Evolutionary conservation across 768 basidiomycete species (phyloP), one percentile per base, ranked within the genome.

Genomic region (Phanerochaete carnosa): DNA sequence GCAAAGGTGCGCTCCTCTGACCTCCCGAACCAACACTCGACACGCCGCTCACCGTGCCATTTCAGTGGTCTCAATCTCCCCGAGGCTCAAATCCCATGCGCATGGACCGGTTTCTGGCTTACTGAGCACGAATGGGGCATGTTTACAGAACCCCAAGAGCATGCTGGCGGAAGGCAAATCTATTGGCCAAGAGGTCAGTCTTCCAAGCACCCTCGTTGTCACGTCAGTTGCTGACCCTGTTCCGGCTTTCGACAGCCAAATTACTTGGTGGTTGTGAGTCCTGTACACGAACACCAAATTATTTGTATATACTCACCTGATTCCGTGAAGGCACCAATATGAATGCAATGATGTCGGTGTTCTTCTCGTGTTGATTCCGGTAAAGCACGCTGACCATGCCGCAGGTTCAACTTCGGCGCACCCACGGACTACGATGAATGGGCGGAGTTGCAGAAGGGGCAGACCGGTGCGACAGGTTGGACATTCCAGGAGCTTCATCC

Each of bases 351-450:
- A 77, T 83, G 80, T 77, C 53, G 37, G 72, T 13, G 9, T 9
- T 4, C 22, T 13, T 30, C n/a, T 29, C 5, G 51, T 4, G 51
- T n/a, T n/a, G n/a, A n/a, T n/a, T n/a, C n/a, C n/a, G n/a, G 51
- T 12, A 2, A 6, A 12, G 37, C n/a, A 3, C 22, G 26, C 51
- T 52, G 9, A 52, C 6, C 2, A 13, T 29, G 9, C 15, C 45
- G 19, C 54, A 76, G 75, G 50, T 74, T 68, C 45, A 88, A 90
- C 16, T 83, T 81, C 28, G 86, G 86, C 23, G 77, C 85, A 26
- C 87, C 89, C 3, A 81, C 81, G 1, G 89, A 90, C 66, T 89
- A 83, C 57, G 83, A 89, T 63, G 82, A 89, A 69, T 89, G 86
- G 81, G 84, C 81, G 0, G 67, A 70, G 2, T 79, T 83, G 29